Base-by-base conservation (phyloP, 495 filamentous ascomycete species). In the Aeminium ludgeri region DNA sequence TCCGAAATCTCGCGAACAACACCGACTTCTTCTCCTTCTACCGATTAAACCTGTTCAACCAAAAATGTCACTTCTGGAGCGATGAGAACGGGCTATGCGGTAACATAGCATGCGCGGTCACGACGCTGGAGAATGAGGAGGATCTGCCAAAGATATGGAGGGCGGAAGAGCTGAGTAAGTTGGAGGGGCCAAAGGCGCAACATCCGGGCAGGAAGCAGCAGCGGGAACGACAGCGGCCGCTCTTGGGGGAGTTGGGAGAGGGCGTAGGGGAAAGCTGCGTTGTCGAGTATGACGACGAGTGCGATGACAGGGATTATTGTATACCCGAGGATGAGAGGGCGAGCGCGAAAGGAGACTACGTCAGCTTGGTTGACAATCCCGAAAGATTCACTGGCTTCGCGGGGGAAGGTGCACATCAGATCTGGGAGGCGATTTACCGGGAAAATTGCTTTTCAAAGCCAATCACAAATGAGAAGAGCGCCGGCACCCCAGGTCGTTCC, bases 21-120 rank as follows among this genome's bases (percentile, higher is more conserved):
- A 91, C 87, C 52, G 89, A 97, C 59, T 97, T 94, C 68, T 97
- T 97, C 60, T 80, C 86, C 40, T 84, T 96, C 57, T 97, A 96
- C 60, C 81, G 89, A 19, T 64, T 97, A 16, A 95, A 95, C 59
- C 73, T 97, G n/a, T 97, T 82, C 57, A 79, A 91, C 54, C 89
- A 86, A 61, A 74, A 71, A 63, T 97, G 89, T 58, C 89, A 89
- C 0, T 96, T 96, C 56, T 96, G 89, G 89, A 72, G 72, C 50
- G 89, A 97, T 55, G 75, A 84, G 36, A 82, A 78, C 64, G 81
- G 81, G 59, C 85, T 94, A 72, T 97, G 89, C 59, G 89, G 86
- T 36, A 97, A 97, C 59, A 87, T 93, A 44, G 89, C 87, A 6
- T 97, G 89, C 55, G 80, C 87, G 20, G 89, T 97, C n/a, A 84